phyloP scores from a whole-genome alignment of 1,284 basidiomycete genomes.

The Trametes versicolor region DNA sequence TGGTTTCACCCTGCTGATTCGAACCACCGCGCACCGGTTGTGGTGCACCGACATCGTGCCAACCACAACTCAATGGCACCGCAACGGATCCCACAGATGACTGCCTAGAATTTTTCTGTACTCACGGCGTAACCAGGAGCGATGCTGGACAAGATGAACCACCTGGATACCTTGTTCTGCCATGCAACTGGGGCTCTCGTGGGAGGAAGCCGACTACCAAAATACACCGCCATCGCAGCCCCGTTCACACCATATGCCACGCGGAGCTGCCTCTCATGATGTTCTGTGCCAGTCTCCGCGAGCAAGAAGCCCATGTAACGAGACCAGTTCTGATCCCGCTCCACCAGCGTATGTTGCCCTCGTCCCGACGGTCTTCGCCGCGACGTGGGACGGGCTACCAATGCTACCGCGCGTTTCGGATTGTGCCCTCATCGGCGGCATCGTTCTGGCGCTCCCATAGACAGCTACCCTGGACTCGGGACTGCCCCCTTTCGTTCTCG shows the following conservation, averaged over 20 bases:
- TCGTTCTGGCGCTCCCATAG: not conserved
- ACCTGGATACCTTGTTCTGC: slow-evolving; percentile 30
- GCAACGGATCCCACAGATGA: slow-evolving; percentile 5
- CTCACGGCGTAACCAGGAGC: slow-evolving; percentile 7
- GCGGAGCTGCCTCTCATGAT: slow-evolving; percentile 26
- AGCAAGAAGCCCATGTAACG: slow-evolving; percentile 21
- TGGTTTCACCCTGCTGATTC: slow-evolving; percentile 5
- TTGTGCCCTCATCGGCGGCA: slow-evolving; percentile 1
- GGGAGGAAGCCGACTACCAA: slow-evolving; percentile 25
- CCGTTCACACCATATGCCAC: slow-evolving; percentile 33
- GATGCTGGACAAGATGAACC: slow-evolving; percentile 14
- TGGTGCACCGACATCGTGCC: slow-evolving; percentile 4
- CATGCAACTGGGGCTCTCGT: slow-evolving; percentile 27
- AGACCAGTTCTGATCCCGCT: slow-evolving; percentile 24
- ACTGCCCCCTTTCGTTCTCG: slow-evolving; percentile 5
- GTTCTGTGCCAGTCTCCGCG: slow-evolving; percentile 24
- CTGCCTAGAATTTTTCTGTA: not conserved
- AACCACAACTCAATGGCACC: slow-evolving; percentile 3
- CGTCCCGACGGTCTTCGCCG: slow-evolving; percentile 13
- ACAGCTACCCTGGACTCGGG: slow-evolving; percentile 2
- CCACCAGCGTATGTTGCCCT: slow-evolving; percentile 26
- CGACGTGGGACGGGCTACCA: slow-evolving; percentile 17
- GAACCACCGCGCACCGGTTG: slow-evolving; percentile 4
- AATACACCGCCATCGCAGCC: slow-evolving; percentile 20
- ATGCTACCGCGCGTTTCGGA: slow-evolving; percentile 14